A percentile compares a stretch with the other conserved stretches of the same genome.
These are phyloP conservation scores for Pichia sp. DNA, from an alignment of 1,139 yeast genomes.

Conservation along the genomic window DNA sequence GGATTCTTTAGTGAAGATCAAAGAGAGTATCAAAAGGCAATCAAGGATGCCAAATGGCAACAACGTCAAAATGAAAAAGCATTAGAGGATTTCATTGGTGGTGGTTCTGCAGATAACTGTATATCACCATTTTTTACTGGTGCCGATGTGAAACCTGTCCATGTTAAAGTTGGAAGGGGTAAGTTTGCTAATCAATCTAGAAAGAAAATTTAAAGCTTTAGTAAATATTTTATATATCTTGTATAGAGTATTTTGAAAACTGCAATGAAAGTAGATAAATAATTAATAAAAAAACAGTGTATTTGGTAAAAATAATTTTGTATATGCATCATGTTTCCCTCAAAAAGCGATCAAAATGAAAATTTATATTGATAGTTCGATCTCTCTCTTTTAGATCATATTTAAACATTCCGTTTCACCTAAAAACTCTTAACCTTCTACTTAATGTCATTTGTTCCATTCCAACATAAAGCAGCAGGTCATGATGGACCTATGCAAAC, in stretches of 20 bases:
- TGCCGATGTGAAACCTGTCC: slow-evolving; percentile 52
- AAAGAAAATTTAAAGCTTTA: slow-evolving; percentile 20
- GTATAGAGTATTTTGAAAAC: too few species aligned
- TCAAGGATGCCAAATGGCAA: slow-evolving; percentile 85
- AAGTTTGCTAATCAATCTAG: slow-evolving; percentile 66
- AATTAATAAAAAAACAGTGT: too few species aligned
- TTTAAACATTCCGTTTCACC: too few species aligned
- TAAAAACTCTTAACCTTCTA: too few species aligned
- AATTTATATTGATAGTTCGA: too few species aligned
- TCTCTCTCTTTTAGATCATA: too few species aligned
- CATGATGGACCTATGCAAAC: slow-evolving; percentile 74
- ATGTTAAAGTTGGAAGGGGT: slow-evolving; percentile 79
- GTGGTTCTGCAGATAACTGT: slow-evolving; percentile 87
- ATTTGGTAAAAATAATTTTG: too few species aligned
- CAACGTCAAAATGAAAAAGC: slow-evolving; percentile 80
- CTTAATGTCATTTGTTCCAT: slow-evolving; percentile 22
- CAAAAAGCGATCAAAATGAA: too few species aligned
- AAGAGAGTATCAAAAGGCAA: slow-evolving; percentile 82
- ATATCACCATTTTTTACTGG: slow-evolving; percentile 77
- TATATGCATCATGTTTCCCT: too few species aligned
- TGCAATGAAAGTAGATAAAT: too few species aligned
- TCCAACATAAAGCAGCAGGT: slow-evolving; percentile 71
- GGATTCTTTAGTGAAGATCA: slow-evolving; percentile 82
- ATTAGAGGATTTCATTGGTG: slow-evolving; percentile 85
- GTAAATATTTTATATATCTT: background rate